phyloP scores from a whole-genome alignment of 2,329 filamentous ascomycete species.

The Lasiodiplodia citricola region DNA sequence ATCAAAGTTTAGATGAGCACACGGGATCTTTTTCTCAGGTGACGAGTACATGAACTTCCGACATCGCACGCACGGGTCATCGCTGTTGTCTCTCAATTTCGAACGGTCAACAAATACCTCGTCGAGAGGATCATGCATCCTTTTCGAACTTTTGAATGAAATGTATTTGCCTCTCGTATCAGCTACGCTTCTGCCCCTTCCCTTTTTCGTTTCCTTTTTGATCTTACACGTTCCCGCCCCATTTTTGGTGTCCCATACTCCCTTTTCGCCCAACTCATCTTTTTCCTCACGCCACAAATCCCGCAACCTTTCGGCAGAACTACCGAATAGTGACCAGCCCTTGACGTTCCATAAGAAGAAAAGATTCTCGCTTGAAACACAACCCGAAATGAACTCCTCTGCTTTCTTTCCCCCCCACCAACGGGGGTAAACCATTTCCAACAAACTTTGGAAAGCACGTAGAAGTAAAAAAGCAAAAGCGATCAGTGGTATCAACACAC shows the following conservation, averaged over 20 bases:
- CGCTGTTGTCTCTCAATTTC: background rate
- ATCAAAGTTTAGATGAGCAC: background rate
- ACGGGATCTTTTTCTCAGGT: background rate
- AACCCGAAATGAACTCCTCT: background rate
- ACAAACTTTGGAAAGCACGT: background rate
- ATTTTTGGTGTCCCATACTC: background rate
- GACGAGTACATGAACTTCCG: background rate
- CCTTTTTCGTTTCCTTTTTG: background rate
- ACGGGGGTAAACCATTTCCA: background rate
- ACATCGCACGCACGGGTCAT: background rate
- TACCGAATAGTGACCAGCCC: background rate
- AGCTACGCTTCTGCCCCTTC: background rate
- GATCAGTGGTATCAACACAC: conserved; percentile 13
- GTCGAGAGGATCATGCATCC: background rate
- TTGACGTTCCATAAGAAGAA: background rate
- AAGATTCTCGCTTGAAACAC: background rate
- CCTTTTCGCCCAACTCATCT: background rate
- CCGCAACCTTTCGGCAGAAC: background rate
- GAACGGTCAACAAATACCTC: background rate
- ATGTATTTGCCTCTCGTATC: background rate
- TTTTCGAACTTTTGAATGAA: background rate
- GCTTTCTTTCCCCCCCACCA: background rate
- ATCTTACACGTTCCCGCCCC: background rate
- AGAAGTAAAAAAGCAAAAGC: background rate
- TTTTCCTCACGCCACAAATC: background rate